Evolutionary conservation across 345 rosid genomes (phyloP), one percentile per base, ranked within the genome.

Genomic region (Cardamine chenopodiifolia): DNA sequence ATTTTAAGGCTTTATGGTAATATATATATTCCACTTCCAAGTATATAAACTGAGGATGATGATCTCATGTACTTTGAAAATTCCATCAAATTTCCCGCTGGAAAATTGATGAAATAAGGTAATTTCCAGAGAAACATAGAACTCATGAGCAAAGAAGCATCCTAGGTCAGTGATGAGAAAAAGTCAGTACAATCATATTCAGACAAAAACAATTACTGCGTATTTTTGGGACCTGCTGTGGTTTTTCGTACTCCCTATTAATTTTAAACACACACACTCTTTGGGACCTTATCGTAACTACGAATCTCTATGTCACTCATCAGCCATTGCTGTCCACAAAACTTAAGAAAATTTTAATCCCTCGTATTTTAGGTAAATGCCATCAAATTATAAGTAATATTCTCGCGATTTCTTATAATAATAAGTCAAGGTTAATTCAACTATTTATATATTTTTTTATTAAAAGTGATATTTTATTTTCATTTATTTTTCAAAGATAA

Each of bases 291-390:
- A 47, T 72, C 56, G 70, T 63, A 10, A 63, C 25, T 57, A 49
- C 23, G 60, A 74, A 74, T 66, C 66, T 74, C 60, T 66, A 66
- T 66, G 67, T 56, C 52, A 66, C 53, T 57, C 60, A 40, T 39
- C 69, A 31, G 25, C 44, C 70, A 32, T 34, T 63, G 45, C 45
- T 72, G 22, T 63, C 62, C 55, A 72, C 63, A 53, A 31, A 71
- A 20, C 15, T 17, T 49, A 6, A 9, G 0, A 35, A 6, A 35
- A 61, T 7, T 13, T 18, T 5, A 4, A 12, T 54, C 19, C 12
- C 19, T 9, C 8, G 37, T 17, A 23, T 25, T 29, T 37, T 17
- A 49, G n/a, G 50, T 71, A 4, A 35, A 18, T 35, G n/a, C 10
- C 26, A 19, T 18, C 7, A 56, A 5, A 11, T 22, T 4, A 1